A percentile compares a stretch with the other conserved stretches of the same genome.
These are phyloP conservation scores for Metroxylon sagu DNA, from an alignment of 176 grass and related monocot genomes.

Conservation along the genomic window DNA sequence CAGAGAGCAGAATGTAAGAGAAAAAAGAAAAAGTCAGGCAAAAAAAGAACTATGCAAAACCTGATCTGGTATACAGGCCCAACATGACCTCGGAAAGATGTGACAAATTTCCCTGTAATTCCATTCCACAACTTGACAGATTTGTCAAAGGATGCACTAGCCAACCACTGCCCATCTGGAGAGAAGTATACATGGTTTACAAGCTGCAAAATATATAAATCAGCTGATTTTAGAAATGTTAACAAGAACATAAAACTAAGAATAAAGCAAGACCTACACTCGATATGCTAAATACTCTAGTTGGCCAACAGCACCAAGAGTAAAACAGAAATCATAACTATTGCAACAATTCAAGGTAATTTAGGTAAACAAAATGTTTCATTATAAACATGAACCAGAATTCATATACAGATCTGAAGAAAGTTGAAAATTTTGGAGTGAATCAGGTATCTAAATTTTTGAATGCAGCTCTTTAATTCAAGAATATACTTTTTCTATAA, in stretches of 20 bases:
- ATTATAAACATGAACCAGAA: too few species aligned
- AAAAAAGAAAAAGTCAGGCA: background rate
- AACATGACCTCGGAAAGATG: constrained; percentile 84
- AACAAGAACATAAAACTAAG: background rate
- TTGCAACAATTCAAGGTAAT: too few species aligned
- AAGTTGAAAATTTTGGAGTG: too few species aligned
- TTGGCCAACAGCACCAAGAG: too few species aligned
- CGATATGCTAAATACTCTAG: too few species aligned
- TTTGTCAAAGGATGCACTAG: constrained; percentile 96
- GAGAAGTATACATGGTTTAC: constrained; percentile 99
- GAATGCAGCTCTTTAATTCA: too few species aligned
- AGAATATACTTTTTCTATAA: too few species aligned
- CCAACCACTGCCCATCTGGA: constrained; percentile 95
- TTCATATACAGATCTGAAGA: too few species aligned
- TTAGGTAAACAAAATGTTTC: too few species aligned
- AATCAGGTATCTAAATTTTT: too few species aligned
- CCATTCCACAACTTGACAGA: constrained; percentile 97
- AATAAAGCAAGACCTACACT: background rate
- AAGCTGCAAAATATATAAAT: constrained; percentile 38
- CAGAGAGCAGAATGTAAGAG: background rate
- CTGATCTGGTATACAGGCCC: constrained; percentile 96
- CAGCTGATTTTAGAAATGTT: background rate
- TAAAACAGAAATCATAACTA: too few species aligned
- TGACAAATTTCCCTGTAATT: constrained; percentile 75
- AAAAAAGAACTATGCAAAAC: constrained; percentile 18